Evolutionary conservation across 257 asterid species (phyloP).

Genomic region (Plantago major): DNA sequence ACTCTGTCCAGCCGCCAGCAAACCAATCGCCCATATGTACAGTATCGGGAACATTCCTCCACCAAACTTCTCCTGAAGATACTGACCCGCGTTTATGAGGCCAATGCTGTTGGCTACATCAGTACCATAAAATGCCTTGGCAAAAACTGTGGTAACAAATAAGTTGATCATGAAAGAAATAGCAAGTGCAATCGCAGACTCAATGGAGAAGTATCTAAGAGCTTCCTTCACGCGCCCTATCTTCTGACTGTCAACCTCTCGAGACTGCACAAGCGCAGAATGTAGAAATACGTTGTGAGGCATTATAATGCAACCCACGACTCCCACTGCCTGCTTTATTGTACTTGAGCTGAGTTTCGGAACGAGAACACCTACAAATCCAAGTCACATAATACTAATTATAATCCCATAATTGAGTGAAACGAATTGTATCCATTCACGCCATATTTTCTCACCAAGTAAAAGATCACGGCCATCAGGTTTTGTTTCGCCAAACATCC

Average conservation of each 20-base stretch:
- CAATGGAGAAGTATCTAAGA: constrained; percentile 65
- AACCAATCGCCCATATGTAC: constrained; percentile 77
- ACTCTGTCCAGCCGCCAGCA: constrained; percentile 81
- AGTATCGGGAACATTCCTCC: constrained; percentile 68
- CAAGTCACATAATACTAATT: background rate
- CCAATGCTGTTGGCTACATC: constrained; percentile 58
- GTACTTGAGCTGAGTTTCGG: constrained; percentile 72
- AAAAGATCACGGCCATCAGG: constrained; percentile 62
- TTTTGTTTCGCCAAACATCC: constrained; percentile 84
- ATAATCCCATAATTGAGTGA: background rate
- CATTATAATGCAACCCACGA: constrained; percentile 83
- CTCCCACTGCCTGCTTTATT: constrained; percentile 76
- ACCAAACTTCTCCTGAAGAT: constrained; percentile 66
- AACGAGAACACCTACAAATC: constrained; percentile 50
- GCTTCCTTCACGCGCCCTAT: constrained; percentile 70
- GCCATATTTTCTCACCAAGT: constrained; percentile 39
- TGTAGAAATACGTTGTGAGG: constrained; percentile 80
- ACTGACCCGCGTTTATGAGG: constrained; percentile 72
- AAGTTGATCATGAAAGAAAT: constrained; percentile 65
- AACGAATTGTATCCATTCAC: background rate
- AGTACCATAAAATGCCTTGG: constrained; percentile 71
- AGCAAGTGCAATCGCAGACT: constrained; percentile 55
- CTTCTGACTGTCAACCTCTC: constrained; percentile 55
- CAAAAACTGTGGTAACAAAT: constrained; percentile 72
- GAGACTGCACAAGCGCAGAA: constrained; percentile 76